phyloP scores from a whole-genome alignment of 495 filamentous ascomycete species.

The Tuber magnatum region DNA sequence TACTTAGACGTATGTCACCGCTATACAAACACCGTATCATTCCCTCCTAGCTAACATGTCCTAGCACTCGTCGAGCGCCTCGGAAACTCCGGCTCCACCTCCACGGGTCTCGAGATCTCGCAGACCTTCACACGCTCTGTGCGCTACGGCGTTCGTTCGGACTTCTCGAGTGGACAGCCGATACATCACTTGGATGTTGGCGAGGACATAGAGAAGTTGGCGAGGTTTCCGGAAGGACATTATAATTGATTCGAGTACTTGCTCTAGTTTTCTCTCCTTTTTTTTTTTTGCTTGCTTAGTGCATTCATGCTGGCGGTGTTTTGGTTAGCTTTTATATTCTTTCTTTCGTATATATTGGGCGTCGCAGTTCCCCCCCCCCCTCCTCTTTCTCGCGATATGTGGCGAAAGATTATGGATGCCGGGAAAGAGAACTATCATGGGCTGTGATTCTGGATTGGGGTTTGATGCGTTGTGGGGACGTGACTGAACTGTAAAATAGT shows the following conservation, averaged over 20 bases:
- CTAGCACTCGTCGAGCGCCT: conserved; percentile 39
- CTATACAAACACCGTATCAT: too few relatives aligned
- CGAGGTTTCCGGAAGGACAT: conserved; percentile 28
- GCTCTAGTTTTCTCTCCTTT: background rate
- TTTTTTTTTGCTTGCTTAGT: background rate
- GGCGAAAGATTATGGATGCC: background rate
- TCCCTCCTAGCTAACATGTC: background rate
- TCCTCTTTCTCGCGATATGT: background rate
- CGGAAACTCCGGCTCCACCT: conserved; percentile 31
- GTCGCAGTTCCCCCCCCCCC: background rate
- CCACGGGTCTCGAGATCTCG: conserved; percentile 28
- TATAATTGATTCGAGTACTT: conserved; percentile 26
- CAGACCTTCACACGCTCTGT: conserved; percentile 22
- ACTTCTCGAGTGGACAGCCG: background rate
- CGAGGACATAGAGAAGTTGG: conserved; percentile 23
- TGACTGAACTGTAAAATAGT: background rate
- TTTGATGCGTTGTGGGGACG: background rate
- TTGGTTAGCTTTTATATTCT: background rate
- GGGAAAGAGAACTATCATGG: background rate
- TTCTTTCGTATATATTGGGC: background rate
- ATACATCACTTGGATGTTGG: conserved; percentile 38
- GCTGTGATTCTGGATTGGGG: background rate
- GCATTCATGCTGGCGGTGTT: background rate
- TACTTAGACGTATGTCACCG: conserved; percentile 32
- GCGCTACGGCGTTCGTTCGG: conserved; percentile 30